A percentile compares a stretch with the other conserved stretches of the same genome.
These are phyloP conservation scores for Scedosporium minutisporum DNA, from an alignment of 2,329 filamentous ascomycete genomes.

Conservation along the genomic window DNA sequence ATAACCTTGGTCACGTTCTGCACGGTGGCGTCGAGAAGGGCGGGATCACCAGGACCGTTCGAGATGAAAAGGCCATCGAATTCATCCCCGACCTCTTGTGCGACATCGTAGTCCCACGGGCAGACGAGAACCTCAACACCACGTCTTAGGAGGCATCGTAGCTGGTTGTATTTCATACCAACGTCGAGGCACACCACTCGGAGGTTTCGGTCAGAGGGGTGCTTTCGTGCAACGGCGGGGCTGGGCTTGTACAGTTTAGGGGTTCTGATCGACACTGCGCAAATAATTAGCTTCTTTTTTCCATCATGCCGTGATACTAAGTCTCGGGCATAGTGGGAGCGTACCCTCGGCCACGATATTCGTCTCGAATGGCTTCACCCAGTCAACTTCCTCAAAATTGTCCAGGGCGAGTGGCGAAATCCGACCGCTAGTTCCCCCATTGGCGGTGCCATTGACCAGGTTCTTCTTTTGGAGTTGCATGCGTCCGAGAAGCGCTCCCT, in stretches of 20 bases:
- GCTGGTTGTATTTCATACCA: slow-evolving; percentile 96
- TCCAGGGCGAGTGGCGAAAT: slow-evolving; percentile 19
- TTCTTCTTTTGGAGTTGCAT: slow-evolving; percentile 56
- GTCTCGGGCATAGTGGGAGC: not conserved
- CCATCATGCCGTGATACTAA: slow-evolving; percentile 1
- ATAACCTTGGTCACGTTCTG: slow-evolving; percentile 69
- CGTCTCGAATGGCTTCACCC: slow-evolving; percentile 83
- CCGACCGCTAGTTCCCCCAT: slow-evolving; percentile 18
- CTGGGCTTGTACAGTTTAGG: slow-evolving; percentile 79
- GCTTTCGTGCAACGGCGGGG: slow-evolving; percentile 61
- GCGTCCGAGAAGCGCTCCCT: slow-evolving; percentile 93
- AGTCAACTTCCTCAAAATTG: slow-evolving; percentile 71
- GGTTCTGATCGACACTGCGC: slow-evolving; percentile 72
- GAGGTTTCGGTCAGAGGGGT: slow-evolving; percentile 78
- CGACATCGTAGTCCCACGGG: slow-evolving; percentile 93
- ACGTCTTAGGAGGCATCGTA: slow-evolving; percentile 81
- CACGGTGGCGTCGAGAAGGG: slow-evolving; percentile 70
- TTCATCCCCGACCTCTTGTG: slow-evolving; percentile 62
- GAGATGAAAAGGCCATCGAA: slow-evolving; percentile 97
- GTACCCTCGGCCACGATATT: slow-evolving; percentile 91
- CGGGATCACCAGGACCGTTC: slow-evolving; percentile 93
- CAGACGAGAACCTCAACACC: slow-evolving; percentile 92
- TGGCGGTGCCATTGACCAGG: slow-evolving; percentile 31
- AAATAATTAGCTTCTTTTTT: slow-evolving; percentile 20
- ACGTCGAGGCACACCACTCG: slow-evolving; percentile 92